Conservation (phyloP, 257 asterid species). For the Jacaranda mimosifolia region DNA sequence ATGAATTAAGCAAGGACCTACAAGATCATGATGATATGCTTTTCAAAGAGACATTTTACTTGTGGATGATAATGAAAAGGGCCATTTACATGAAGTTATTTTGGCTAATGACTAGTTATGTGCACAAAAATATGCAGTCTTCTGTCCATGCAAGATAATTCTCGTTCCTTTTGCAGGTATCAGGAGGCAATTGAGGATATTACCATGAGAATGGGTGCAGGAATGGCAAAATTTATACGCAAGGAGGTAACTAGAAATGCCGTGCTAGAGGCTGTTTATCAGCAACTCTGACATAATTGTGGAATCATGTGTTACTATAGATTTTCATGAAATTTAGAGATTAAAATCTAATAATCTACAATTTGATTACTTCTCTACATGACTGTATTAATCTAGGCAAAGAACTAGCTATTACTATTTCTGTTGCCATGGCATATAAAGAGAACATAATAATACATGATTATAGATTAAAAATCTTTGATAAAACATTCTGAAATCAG, state of each 20-base stretch:
- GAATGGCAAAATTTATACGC: constrained; percentile 97
- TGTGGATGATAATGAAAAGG: too few species aligned
- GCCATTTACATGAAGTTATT: not conserved
- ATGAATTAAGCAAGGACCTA: too few species aligned
- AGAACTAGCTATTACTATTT: not conserved
- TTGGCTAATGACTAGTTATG: not conserved
- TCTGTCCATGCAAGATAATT: constrained; percentile 34
- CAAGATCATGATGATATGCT: constrained; percentile 6
- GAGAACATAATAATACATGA: not conserved
- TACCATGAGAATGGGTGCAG: constrained; percentile 98
- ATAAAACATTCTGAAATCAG: not conserved
- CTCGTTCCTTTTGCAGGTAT: constrained; percentile 64
- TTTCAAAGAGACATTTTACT: constrained; percentile 67
- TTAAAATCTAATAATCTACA: not conserved
- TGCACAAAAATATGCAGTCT: constrained; percentile 31
- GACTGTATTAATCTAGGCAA: not conserved
- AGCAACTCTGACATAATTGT: not conserved
- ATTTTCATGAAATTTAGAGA: not conserved
- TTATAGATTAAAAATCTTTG: constrained; percentile 24
- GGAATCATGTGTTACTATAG: not conserved
- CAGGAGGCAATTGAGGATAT: constrained; percentile 96
- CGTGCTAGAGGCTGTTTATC: not conserved
- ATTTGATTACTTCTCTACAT: constrained; percentile 9
- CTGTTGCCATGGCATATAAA: not conserved
- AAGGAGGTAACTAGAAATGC: constrained; percentile 69